Percentiles rank a stretch among this genome's conserved stretches.
These are phyloP conservation scores for Lipomyces sp. DNA, from an alignment of 805 yeast species.

Conservation along the genomic window DNA sequence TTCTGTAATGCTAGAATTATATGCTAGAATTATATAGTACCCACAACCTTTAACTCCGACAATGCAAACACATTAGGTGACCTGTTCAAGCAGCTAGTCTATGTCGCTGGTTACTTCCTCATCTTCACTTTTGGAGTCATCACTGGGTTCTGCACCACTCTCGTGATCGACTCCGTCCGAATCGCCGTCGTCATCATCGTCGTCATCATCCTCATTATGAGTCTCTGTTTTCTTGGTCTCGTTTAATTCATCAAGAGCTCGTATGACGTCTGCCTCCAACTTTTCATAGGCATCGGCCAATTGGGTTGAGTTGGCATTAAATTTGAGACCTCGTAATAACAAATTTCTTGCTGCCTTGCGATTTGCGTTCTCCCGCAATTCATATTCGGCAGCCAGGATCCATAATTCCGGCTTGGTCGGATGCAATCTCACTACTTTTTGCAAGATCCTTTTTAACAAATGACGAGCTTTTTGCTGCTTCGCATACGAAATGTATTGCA, in stretches of 20 bases:
- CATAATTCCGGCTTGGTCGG: constrained; percentile 91
- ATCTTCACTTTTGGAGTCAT: not conserved
- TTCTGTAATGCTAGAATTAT: not conserved
- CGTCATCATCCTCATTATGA: not conserved
- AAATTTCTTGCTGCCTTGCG: constrained; percentile 86
- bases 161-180: constrained; percentile 2
- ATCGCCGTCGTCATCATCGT: constrained; percentile 3
- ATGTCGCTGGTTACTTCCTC: constrained; percentile 6
- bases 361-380: constrained; percentile 84
- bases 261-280: constrained; percentile 56
- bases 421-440: constrained; percentile 74
- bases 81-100: not conserved
- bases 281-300: constrained; percentile 88
- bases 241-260: constrained; percentile 15
- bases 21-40: constrained; percentile 3
- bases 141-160: constrained; percentile 2
- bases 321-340: constrained; percentile 81
- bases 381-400: constrained; percentile 94
- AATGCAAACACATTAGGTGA: not conserved
- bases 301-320: constrained; percentile 71
- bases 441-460: constrained; percentile 52
- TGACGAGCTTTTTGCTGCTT: constrained; percentile 43
- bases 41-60: not conserved
- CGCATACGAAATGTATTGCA: constrained; percentile 66
- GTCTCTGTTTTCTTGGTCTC: constrained; percentile 8